Evolutionary conservation across 169 alveolate genomes (phyloP).

Genomic region (Cystoisospora suis): DNA sequence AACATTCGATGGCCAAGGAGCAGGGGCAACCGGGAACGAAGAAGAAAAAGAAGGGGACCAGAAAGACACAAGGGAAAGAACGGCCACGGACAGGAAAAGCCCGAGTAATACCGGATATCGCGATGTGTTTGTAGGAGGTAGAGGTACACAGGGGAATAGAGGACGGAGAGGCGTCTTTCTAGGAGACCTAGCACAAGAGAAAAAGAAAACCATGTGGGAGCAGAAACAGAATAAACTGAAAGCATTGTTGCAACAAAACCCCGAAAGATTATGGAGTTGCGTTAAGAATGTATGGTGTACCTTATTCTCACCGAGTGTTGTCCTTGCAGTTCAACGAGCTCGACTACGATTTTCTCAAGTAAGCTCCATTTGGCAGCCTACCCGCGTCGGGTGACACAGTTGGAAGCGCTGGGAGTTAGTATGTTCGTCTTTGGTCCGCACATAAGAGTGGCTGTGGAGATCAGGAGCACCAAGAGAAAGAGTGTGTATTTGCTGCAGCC

Average conservation of each 20-base stretch:
- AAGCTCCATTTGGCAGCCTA: too few species aligned
- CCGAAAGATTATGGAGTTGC: conserved; percentile 14
- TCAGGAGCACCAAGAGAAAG: too few species aligned
- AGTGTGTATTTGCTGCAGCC: too few species aligned
- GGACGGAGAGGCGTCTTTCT: too few species aligned
- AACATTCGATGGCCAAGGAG: too few species aligned
- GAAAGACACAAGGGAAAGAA: background rate
- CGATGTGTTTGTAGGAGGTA: background rate
- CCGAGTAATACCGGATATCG: background rate
- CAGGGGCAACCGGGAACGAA: too few species aligned
- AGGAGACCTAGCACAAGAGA: background rate
- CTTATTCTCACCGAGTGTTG: conserved; percentile 58
- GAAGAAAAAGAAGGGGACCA: background rate
- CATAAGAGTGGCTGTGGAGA: too few species aligned
- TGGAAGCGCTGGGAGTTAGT: too few species aligned
- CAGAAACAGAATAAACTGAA: background rate
- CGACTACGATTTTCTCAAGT: conserved; percentile 45
- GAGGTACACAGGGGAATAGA: background rate
- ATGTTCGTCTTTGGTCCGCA: too few species aligned
- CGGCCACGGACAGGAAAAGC: background rate
- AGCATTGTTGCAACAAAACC: conserved; percentile 34
- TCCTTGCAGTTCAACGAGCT: conserved; percentile 57
- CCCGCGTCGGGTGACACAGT: too few species aligned
- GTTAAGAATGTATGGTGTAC: conserved; percentile 48
- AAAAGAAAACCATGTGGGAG: background rate